Evolutionary conservation across 352 stramenopile genomes (phyloP), one percentile per base, ranked within the genome.

Genomic region (Pythium diclinum): DNA sequence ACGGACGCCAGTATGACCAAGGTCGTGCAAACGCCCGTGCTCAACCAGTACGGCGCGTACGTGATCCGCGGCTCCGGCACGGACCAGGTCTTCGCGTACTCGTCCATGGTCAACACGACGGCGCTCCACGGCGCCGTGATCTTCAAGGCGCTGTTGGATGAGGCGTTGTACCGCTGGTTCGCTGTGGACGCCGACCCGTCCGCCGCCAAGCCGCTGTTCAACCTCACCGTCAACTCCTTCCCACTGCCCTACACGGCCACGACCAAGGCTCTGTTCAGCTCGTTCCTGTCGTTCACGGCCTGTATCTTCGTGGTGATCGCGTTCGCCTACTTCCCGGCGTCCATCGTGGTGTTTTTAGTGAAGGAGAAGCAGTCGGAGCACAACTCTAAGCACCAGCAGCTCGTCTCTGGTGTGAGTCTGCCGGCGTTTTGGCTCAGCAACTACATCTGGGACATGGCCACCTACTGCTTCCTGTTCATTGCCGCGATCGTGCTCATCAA

Each of bases 371-470:
- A 92, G 59, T 80, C 82, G n/a, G 19, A 40, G 1, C 54, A 63
- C 25, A 97, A 97, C 69, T 84, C 87, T 19, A 98, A 98, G 73
- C 95, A 99, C 81, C 83, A 95, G 64, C 86, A 96, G 65, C 88
- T 75, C 71, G 92, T 99, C 30, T 89, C 85, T 7, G 96, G 96
- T 21, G 92, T 96, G 11, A 81, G 79, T 21, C 75, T 98, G n/a
- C 68, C 67, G 0, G 80, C 91, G 3, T 99, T 98, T 71, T 99
- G 97, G 97, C 46, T 95, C 0, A 88, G 90, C n/a, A 98, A 96
- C 42, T 98, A 91, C 62, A 56, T 88, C 14, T 98, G 91, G 78
- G 94, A 99, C 59, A 71, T 96, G 38, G 40, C 89, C 3, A 88
- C 92, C 40, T 98, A 97, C 75, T 61, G 92, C 46, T 69, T 97